Conservation (phyloP, 78 protist genomes). For the Dictyostelium intermedium region DNA sequence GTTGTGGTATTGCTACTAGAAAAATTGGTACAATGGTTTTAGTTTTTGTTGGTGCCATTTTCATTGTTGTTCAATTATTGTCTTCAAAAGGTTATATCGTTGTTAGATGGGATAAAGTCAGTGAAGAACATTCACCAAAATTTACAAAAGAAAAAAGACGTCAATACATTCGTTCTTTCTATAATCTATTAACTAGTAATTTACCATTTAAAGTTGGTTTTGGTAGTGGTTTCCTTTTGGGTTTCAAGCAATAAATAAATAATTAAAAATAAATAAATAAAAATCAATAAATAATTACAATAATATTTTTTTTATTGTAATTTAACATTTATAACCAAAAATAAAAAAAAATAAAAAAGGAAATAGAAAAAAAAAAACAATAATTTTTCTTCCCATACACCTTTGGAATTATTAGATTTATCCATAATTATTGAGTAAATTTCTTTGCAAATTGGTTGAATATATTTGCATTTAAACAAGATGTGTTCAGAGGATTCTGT, state of each 20-base stretch:
- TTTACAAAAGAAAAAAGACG: constrained; percentile 64
- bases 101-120: constrained; percentile 56
- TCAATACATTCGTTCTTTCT: neutral
- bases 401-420: too few relatives aligned
- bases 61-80: constrained; percentile 44
- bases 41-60: constrained; percentile 43
- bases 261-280: too few relatives aligned
- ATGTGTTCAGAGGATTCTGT: too few relatives aligned
- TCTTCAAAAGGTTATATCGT: constrained; percentile 65
- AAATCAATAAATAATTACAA: too few relatives aligned
- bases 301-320: too few relatives aligned
- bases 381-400: too few relatives aligned
- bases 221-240: constrained; percentile 40
- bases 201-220: constrained; percentile 58
- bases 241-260: neutral
- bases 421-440: too few relatives aligned
- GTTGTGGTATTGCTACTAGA: constrained; percentile 58
- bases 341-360: too few relatives aligned
- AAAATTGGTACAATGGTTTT: constrained; percentile 32
- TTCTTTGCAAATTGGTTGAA: too few relatives aligned
- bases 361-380: too few relatives aligned
- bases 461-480: too few relatives aligned
- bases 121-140: constrained; percentile 1
- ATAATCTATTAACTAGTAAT: constrained; percentile 31
- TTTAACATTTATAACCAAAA: too few relatives aligned